Conservation (phyloP, 257 asterid genomes). For the Solanum gandarillasii region DNA sequence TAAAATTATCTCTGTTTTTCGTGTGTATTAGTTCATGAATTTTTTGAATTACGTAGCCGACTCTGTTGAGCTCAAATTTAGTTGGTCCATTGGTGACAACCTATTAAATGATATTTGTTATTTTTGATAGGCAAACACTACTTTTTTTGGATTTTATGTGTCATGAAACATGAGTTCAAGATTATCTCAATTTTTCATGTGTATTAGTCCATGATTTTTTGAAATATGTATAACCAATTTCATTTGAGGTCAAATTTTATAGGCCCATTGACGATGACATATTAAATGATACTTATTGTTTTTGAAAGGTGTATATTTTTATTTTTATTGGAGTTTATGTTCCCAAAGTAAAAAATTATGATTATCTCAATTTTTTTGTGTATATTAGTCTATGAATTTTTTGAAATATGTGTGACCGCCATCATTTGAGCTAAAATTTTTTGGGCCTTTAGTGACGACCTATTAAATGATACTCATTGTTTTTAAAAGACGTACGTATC, state of each 20-base stretch:
- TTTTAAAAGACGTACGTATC: background rate
- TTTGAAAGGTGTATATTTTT: background rate
- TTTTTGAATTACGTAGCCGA: too few relatives aligned
- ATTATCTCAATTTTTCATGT: too few relatives aligned
- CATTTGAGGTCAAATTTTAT: background rate
- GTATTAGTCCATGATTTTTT: background rate
- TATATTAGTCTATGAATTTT: too few relatives aligned
- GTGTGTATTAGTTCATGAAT: too few relatives aligned
- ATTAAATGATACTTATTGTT: background rate
- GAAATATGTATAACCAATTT: background rate
- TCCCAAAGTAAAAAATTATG: background rate
- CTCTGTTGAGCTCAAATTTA: too few relatives aligned
- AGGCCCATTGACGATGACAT: background rate
- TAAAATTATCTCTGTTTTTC: too few relatives aligned
- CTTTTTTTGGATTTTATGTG: background rate
- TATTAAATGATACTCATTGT: background rate
- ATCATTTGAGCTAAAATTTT: background rate
- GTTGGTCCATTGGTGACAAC: too few relatives aligned
- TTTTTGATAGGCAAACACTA: background rate
- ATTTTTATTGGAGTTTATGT: background rate
- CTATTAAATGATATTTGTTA: too few relatives aligned
- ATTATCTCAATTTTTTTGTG: too few relatives aligned
- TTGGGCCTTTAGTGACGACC: background rate
- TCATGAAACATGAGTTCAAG: background rate
- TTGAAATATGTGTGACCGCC: background rate